A percentile compares a stretch with the other conserved stretches of the same genome.
Conservation (phyloP, 2,329 filamentous ascomycete genomes). For the Onygenales sp. region DNA sequence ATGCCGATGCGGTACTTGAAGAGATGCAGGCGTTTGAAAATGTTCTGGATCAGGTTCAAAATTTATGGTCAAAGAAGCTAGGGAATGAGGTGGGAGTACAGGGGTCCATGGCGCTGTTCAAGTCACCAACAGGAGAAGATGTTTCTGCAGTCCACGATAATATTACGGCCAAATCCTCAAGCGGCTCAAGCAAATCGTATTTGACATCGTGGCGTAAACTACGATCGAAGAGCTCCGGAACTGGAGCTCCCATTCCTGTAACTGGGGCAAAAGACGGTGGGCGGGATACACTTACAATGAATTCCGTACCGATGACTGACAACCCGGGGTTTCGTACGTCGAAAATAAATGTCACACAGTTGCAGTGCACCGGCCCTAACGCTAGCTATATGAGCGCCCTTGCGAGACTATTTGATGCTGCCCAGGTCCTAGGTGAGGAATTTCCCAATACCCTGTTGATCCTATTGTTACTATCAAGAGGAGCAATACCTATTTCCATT, state of each 20-base stretch:
- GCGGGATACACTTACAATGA: constrained; percentile 57
- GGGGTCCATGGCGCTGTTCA: constrained; percentile 63
- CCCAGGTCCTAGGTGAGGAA: constrained; percentile 75
- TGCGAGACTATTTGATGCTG: constrained; percentile 84
- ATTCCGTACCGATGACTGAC: constrained; percentile 67
- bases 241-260: constrained; percentile 25
- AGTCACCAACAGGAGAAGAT: constrained; percentile 45
- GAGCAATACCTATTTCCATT: constrained; percentile 6
- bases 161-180: constrained; percentile 39
- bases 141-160: constrained; percentile 23
- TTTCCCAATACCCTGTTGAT: no score
- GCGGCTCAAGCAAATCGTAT: constrained; percentile 63
- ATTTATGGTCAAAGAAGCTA: constrained; percentile 66
- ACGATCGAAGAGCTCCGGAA: constrained; percentile 75
- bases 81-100: constrained; percentile 89
- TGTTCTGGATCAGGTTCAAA: constrained; percentile 78
- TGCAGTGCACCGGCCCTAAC: constrained; percentile 73
- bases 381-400: constrained; percentile 85
- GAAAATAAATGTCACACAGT: constrained; percentile 59
- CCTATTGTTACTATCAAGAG: no score
- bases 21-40: constrained; percentile 87
- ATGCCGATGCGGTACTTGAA: constrained; percentile 84
- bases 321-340: constrained; percentile 53
- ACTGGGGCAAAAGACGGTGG: constrained; percentile 35
- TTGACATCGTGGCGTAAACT: constrained; percentile 84